These are phyloP conservation scores for Torulaspora franciscae DNA, from an alignment of 805 yeast species.

Conservation along the genomic window DNA sequence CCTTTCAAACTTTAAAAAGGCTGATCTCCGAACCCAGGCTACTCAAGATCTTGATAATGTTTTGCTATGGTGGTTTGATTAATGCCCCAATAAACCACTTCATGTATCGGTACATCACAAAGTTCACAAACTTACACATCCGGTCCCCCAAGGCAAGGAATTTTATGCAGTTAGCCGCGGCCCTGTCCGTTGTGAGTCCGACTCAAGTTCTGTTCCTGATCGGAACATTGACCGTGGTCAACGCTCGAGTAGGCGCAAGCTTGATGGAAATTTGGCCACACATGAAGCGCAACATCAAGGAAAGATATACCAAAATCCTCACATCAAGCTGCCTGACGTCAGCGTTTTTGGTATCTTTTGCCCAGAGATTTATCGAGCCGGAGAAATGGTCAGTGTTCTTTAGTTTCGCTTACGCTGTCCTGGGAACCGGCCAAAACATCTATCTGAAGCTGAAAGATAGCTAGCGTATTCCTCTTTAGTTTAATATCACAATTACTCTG, in stretches of 20 bases:
- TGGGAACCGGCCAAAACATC: conserved; percentile 24
- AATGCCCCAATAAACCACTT: conserved; percentile 27
- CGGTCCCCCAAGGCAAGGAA: conserved; percentile 13
- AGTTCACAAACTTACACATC: conserved; percentile 9
- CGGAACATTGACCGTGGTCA: conserved; percentile 18
- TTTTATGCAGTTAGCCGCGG: conserved; percentile 19
- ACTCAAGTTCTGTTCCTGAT: conserved; percentile 21
- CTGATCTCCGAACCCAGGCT: conserved; percentile 11
- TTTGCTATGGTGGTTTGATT: conserved; percentile 22
- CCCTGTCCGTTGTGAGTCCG: conserved; percentile 21
- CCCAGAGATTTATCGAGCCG: conserved; percentile 21
- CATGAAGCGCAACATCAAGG: conserved; percentile 11
- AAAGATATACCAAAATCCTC: conserved; percentile 17
- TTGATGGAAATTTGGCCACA: conserved; percentile 4
- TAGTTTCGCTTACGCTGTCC: conserved; percentile 22
- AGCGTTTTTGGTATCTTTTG: conserved; percentile 20
- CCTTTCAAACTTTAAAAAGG: background rate
- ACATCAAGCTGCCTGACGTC: conserved; percentile 22
- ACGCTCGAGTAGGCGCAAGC: conserved; percentile 9
- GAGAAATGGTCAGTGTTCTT: conserved; percentile 28
- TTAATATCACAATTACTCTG: conserved; percentile 6
- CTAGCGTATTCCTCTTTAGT: background rate
- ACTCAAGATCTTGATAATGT: conserved; percentile 16
- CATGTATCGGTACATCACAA: conserved; percentile 19
- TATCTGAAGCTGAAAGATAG: conserved; percentile 16